phyloP scores from a whole-genome alignment of 352 stramenopile genomes.

The Phytopythium litorale region DNA sequence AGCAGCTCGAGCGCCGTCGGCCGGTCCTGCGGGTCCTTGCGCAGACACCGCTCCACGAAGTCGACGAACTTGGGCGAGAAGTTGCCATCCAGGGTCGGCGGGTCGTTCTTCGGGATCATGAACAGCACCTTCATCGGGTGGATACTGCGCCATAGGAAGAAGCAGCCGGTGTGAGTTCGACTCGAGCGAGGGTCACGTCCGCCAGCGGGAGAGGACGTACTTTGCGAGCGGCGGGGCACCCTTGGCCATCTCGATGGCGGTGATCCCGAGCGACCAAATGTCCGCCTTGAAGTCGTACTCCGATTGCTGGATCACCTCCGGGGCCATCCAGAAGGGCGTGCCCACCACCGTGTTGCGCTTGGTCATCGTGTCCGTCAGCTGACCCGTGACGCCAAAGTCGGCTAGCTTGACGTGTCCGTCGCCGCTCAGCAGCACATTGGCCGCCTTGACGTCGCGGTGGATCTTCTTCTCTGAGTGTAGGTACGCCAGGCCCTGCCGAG shows the following conservation, averaged over 20 bases:
- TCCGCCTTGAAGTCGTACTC: conserved; percentile 97
- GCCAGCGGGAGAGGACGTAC: conserved; percentile 21
- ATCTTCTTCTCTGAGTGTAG: conserved; percentile 85
- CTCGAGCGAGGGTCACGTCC: conserved; percentile 3
- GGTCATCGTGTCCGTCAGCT: conserved; percentile 96
- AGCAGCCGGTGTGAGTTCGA: conserved; percentile 4
- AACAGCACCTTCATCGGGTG: conserved; percentile 99
- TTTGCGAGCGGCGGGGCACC: conserved; percentile 92
- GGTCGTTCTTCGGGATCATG: conserved; percentile 95
- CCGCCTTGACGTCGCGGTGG: conserved; percentile 81
- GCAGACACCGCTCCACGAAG: conserved; percentile 88
- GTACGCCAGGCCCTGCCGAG: conserved; percentile 56
- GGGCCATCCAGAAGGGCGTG: conserved; percentile 98
- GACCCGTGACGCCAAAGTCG: conserved; percentile 88
- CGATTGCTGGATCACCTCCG: conserved; percentile 76
- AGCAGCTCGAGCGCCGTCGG: conserved; percentile 84
- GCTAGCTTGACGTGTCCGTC: conserved; percentile 78
- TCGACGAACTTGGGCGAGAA: conserved; percentile 81
- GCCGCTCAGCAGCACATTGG: conserved; percentile 77
- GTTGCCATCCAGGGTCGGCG: conserved; percentile 73
- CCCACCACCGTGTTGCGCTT: conserved; percentile 98
- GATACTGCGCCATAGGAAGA: conserved; percentile 56
- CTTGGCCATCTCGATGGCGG: conserved; percentile 98
- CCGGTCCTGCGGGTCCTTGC: conserved; percentile 84
- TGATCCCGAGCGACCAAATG: conserved; percentile 99